Evolutionary conservation across 2,329 filamentous ascomycete genomes (phyloP), one percentile per base, ranked within the genome.

Genomic region (Diaporthe caulivora): DNA sequence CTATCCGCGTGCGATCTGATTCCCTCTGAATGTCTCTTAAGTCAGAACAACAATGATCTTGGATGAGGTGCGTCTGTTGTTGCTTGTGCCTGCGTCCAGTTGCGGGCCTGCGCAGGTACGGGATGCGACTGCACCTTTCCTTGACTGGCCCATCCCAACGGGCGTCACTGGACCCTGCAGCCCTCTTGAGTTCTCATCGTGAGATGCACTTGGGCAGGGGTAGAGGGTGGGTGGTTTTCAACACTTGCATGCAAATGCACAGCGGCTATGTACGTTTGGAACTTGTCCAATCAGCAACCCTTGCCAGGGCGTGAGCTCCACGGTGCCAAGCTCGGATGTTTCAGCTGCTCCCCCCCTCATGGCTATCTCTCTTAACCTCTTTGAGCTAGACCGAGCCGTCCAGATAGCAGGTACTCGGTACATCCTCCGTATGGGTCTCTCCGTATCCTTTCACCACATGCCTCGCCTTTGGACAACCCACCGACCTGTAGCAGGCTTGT

Each of bases 231-330:
- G 57, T 44, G 44, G 51, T 73, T 60, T 75, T 73, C 60, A 76
- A 73, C 72, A 76, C 75, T 75, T 74, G 75, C 75, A 76, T 76
- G 76, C 78, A 75, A 77, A 80, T 81, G 80, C 80, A 81, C 77
- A 78, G 80, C 80, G 80, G 80, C 79, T 80, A 81, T 78, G 78
- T 81, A 78, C 79, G 78, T 75, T 76, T 75, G 75, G 75, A 73
- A 72, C 71, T 64, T 74, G 72, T 58, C 80, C 80, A 81, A 81
- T 80, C 77, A 73, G 37, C 31, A n/a, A 34, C 42, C 49, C 53
- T 31, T 51, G 58, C 40, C 21, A 42, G 67, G 64, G 53, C 26
- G 57, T 44, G 55, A 44, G 60, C 40, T 64, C 70, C 44, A 69
- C 54, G 26, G 21, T 67, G 58, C 53, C 67, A 51, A 54, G 44